Base-by-base conservation (phyloP, 2,329 filamentous ascomycete species). In the Cladophialophora chaetospira region DNA sequence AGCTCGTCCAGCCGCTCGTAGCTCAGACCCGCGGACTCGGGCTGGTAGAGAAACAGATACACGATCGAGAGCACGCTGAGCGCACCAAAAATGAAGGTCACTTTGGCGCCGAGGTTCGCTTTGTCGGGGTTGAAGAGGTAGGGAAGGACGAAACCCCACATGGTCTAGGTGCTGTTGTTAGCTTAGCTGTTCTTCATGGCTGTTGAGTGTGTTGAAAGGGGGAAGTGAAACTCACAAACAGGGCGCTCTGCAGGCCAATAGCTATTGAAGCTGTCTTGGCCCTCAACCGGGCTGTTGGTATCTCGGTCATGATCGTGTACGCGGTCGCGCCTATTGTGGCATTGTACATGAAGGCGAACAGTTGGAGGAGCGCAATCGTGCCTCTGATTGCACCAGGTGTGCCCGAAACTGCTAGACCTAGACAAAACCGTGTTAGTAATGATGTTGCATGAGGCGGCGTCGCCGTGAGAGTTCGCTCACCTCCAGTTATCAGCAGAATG, bases 251-350 rank as follows among this genome's bases (percentile, higher is more conserved):
- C 26, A 59, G 17, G 13, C 36, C 56, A 4, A 59, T 26, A 2
- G 56, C 35, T n/a, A 59, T 36, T 3, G 56, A 59, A 13, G 51
- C 56, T n/a, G 75, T 77, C 58, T 74, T 74, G 55, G 73, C 71
- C 1, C 73, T 67, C 5, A 76, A 68, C 6, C 71, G 68, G 1
- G 72, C 66, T 1, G 73, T 75, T 0, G 75, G 65, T 5, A 72
- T 69, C 57, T 76, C 75, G 5, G 68, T 69, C 43, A 77, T 67
- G 26, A 74, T 60, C 0, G 72, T 70, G 55, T 70, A 76, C 4
- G 71, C 71, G 1, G 72, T 73, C 2, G 73, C 67, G 10, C 75
- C 75, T 23, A 78, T 75, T 11, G 71, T 72, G 46, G 73, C 67
- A 45, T 75, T 75, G 58, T 69, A 77, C 53, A 69, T 66, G 62